phyloP scores from a whole-genome alignment of 805 yeast species.

The Monosporozyma aquatica region DNA sequence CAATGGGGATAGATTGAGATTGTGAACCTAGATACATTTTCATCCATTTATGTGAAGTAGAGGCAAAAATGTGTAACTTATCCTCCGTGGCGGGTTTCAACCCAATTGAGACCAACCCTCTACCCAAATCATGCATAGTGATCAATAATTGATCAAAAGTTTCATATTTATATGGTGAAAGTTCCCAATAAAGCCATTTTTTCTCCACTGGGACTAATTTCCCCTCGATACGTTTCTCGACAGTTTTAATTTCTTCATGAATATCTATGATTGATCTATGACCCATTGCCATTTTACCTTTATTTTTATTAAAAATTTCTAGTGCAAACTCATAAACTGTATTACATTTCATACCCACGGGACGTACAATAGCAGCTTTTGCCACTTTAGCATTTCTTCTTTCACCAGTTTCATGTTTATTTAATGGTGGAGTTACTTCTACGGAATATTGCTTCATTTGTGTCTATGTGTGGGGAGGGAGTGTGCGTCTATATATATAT shows the following conservation, averaged over 20 bases:
- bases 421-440: slow-evolving; percentile 57
- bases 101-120: slow-evolving; percentile 71
- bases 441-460: slow-evolving; percentile 32
- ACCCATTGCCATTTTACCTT: slow-evolving; percentile 52
- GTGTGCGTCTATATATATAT: background rate
- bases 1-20: slow-evolving; percentile 73
- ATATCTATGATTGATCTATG: slow-evolving; percentile 69
- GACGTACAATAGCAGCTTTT: slow-evolving; percentile 41
- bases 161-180: slow-evolving; percentile 59
- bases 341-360: slow-evolving; percentile 52
- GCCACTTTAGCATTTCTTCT: slow-evolving; percentile 50
- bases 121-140: slow-evolving; percentile 47
- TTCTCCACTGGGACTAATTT: slow-evolving; percentile 63
- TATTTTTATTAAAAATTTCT: slow-evolving; percentile 52
- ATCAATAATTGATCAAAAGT: slow-evolving; percentile 49
- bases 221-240: slow-evolving; percentile 74
- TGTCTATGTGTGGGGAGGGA: background rate
- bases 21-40: slow-evolving; percentile 72
- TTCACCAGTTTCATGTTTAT: slow-evolving; percentile 74
- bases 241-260: slow-evolving; percentile 65
- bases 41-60: slow-evolving; percentile 91
- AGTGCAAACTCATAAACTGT: slow-evolving; percentile 63
- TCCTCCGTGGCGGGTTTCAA: slow-evolving; percentile 38
- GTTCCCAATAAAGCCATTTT: slow-evolving; percentile 79
- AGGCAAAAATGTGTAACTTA: slow-evolving; percentile 74